Base-by-base conservation (phyloP, 176 grass and related monocot genomes). In the Eragrostis curvula region DNA sequence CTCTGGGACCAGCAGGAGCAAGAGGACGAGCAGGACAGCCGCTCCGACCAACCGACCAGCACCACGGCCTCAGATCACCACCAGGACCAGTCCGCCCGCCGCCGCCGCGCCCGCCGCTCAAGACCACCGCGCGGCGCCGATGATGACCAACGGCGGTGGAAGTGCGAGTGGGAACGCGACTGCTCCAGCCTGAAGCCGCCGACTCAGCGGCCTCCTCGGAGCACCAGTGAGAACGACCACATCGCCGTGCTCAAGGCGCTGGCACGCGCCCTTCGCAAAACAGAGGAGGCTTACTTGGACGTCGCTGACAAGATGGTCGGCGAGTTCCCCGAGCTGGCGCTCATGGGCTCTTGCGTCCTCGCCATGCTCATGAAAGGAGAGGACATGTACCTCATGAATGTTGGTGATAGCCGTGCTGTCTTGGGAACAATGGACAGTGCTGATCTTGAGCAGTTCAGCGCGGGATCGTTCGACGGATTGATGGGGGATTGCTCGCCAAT, bases 331-430 rank as follows among this genome's bases (percentile, higher is more conserved):
- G 96, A 99, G 85, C 91, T 99, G 4, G 93, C 90, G 16, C 86
- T 99, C 50, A 99, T 99, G 96, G 93, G 96, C 27, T 99, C 96
- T 6, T 99, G 96, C 45, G 90, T 99, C 12, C 82, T 99, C 1
- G 91, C 88, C 44, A 95, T 93, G 84, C 80, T 99, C 0, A 85
- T 99, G 89, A 96, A 93, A 82, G 96, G 96, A 3, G 96, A 99
- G 27, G 88, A 99, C 68, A 86, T 99, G 62, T 99, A 99, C 68
- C n/a, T 99, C 63, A 90, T 99, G 96, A 95, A 93, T 77, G 96
- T 99, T 3, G 96, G 96, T 2, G 96, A 99, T 43, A 99, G 96
- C 85, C 84, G 96, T 14, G 96, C 96, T 10, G 85, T 99, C 73
- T 66, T 99, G 58, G 96, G 93, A 10, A 89, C 88, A n/a, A 83